Evolutionary conservation across 2,329 filamentous ascomycete genomes (phyloP), one percentile per base, ranked within the genome.

Genomic region (Colletotrichum abscissum): DNA sequence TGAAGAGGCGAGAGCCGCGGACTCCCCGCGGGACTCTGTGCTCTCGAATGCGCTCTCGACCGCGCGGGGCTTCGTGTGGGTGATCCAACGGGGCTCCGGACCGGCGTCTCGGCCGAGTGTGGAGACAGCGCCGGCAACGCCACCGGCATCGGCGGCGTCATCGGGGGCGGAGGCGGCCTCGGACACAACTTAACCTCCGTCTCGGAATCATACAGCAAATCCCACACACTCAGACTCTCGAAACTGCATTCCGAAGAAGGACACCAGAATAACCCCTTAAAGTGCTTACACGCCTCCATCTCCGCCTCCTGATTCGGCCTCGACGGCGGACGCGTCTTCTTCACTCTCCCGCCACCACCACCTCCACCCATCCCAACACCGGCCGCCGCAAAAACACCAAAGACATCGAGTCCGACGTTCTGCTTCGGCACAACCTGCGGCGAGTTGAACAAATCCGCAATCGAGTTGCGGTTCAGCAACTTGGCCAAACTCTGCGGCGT

Each of bases 151-250:
- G 52, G 14, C 42, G 33, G 5, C 11, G 54, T 28, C 38, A 42
- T 42, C n/a, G 26, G 26, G 3, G 16, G 16, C 55, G 56, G 16
- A 9, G 42, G 57, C 38, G 62, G 38, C 42, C 62, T 63, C 24
- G 74, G 74, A 14, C 26, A 62, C 35, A 75, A 46, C 42, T 69
- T 69, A 5, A 65, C 19, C 60, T 76, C 74, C 38, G 74, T 65
- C 38, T 76, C 74, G 12, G 73, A 66, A 5, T 76, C 74, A 9
- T 76, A 76, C 55, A 76, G 19, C 52, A 76, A 66, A 19, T 75
- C 73, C 74, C 74, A 76, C 22, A 76, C 54, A 12, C 60, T 75
- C 54, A 76, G 1, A 35, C 73, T 72, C 28, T 75, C 74, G 26
- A 76, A 76, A 2, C 69, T 73, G 52, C 62, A 62, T n/a, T 76